Base-by-base conservation (phyloP, 257 asterid genomes). In the Schizonepeta tenuifolia region DNA sequence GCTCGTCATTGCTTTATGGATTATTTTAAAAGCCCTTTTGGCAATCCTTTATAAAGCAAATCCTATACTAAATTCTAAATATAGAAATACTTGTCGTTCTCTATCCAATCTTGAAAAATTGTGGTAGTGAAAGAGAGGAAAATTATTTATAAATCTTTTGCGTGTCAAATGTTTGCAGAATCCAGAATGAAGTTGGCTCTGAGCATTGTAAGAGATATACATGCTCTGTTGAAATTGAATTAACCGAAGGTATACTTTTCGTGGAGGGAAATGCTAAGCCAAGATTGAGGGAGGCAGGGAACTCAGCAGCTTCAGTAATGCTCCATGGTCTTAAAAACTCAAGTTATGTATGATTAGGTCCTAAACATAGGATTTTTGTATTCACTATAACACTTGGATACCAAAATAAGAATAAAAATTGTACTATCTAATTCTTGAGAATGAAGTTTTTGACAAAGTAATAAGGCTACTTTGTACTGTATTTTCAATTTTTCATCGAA, bases 301-400 rank as follows among this genome's bases (percentile, higher is more conserved):
- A 71, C 77, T 91, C 97, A 54, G 99, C 99, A 20, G 97, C 99
- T 72, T 83, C 86, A 13, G 18, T 15, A 22, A 85, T 94, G 93
- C 79, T 94, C 35, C 61, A 9, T 44, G 82, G 79, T 40, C 83
- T 91, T 24, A 79, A 72, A 68, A 75, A 73, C 15, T 64, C 83
- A 6, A 83, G 79, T 2, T 78, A 78, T 67, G 22, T 82, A 17
- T 79, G 81, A 77, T 40, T 64, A 41, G 67, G 50, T 46, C 15
- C 59, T 28, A 6, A 31, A 47, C 62, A 43, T 38, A 13, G 38
- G 36, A 24, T 56, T 21, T 35, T 12, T 56, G 18, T 56, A 24
- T 56, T 24, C 15, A 53, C 6, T 20, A 11, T 8, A 53, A 21
- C 15, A 46, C 6, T 10, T 54, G n/a, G 35, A 55, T 41, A 57